These are phyloP conservation scores for Lolium multiflorum DNA, from an alignment of 176 grass and related monocot genomes.

Conservation along the genomic window DNA sequence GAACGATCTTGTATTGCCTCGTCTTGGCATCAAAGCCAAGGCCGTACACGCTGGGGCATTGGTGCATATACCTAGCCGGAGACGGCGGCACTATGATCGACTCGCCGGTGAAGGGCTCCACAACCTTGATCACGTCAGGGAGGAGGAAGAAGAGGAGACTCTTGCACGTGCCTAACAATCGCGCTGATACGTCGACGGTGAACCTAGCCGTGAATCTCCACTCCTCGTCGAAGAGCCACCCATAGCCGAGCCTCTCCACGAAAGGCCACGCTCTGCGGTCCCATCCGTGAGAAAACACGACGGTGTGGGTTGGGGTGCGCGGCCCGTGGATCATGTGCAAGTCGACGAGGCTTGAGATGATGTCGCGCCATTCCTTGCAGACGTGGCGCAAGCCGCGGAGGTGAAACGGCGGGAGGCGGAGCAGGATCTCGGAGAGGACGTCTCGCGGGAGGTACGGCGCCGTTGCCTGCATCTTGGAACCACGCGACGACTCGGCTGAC, in stretches of 20 bases:
- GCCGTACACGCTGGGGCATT: not conserved
- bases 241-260: not conserved
- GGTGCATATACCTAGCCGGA: not conserved
- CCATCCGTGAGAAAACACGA: not conserved
- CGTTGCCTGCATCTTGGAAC: not conserved
- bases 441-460: not conserved
- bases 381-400: not conserved
- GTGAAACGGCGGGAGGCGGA: not conserved
- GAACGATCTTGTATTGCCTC: not conserved
- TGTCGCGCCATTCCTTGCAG: conserved; percentile 26
- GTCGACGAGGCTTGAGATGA: not conserved
- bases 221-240: conserved; percentile 1
- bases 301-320: not conserved
- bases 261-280: not conserved
- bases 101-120: not conserved
- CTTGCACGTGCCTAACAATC: not conserved
- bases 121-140: not conserved
- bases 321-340: not conserved
- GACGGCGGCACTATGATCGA: not conserved
- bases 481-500: not conserved
- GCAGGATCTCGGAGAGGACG: not conserved
- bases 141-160: conserved; percentile 5
- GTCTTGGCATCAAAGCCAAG: not conserved
- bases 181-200: not conserved
- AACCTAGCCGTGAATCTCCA: not conserved